Evolutionary conservation across 164 flowering plant genomes (phyloP).

Genomic region (Echeveria elegans): DNA sequence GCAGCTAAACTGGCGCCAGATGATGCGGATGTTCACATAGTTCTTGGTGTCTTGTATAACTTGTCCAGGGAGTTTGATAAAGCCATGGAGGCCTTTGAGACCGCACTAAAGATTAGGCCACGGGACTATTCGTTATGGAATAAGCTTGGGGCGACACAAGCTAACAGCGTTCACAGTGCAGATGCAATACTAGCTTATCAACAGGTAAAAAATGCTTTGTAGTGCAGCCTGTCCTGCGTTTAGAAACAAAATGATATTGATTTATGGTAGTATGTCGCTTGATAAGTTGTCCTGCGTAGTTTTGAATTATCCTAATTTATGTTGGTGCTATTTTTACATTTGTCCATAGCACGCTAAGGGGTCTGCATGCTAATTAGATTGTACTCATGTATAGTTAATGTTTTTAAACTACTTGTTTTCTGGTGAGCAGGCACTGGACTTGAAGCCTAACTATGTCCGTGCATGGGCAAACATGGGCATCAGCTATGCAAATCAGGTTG

Average conservation of each 20-base stretch:
- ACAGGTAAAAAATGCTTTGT: conserved; percentile 35
- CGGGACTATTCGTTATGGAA: conserved; percentile 97
- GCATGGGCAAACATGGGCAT: conserved; percentile 99
- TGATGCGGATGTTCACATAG: conserved; percentile 93
- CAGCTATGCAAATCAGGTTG: conserved; percentile 91
- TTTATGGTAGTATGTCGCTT: background rate
- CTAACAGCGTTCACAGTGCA: conserved; percentile 93
- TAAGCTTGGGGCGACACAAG: conserved; percentile 98
- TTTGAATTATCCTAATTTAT: background rate
- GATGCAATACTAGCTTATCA: conserved; percentile 95
- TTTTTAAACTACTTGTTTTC: background rate
- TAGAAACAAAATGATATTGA: background rate
- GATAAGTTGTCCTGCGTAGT: background rate
- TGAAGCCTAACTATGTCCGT: conserved; percentile 97
- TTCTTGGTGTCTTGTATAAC: conserved; percentile 85
- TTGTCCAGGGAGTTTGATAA: conserved; percentile 87
- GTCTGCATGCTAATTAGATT: no score
- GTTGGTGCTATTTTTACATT: background rate
- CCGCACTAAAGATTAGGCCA: conserved; percentile 80
- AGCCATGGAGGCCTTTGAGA: conserved; percentile 72
- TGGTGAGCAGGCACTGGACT: conserved; percentile 67
- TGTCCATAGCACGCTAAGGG: no score
- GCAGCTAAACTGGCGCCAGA: conserved; percentile 87
- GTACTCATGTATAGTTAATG: background rate
- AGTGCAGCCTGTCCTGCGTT: background rate